Base-by-base conservation (phyloP, 192 early-diverging fungal genomes). In the Coemansia sp. region DNA sequence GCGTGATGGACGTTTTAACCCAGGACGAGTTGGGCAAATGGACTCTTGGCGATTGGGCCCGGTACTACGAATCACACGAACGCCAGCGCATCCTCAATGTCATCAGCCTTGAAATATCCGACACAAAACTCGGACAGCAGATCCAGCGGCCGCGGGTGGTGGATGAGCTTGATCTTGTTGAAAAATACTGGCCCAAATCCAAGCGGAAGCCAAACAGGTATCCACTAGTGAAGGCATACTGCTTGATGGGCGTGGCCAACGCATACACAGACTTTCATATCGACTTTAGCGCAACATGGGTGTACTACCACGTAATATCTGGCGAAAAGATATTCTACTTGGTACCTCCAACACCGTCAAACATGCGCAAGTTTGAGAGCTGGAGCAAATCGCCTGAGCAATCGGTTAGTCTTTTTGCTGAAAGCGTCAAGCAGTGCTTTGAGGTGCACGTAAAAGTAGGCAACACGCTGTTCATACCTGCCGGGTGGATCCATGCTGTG, bases 401-500 rank as follows among this genome's bases (percentile, higher is more conserved):
- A 61, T 57, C 68, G 0, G 69, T 74, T 44, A 75, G 59, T 14
- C 92, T 98, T 72, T 85, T 98, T 58, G 93, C 87, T 0, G 95
- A 95, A 62, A 81, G 85, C 59, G 93, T 94, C 22, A 85, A 86
- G 59, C 82, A 89, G 44, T 93, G 92, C 58, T 85, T 89, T 55
- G 85, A 87, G 61, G 90, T 96, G 9, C 82, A 84, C 3, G 70
- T 98, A 2, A 55, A 74, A 23, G 84, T 92, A 15, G 91, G 92
- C 6, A 91, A 95, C 69, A 98, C 95, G 17, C 83, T 91, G 88
- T 92, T 95, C 42, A 94, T 97, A 52, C 95, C 95, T 19, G 88
- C 93, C 7, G 95, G 95, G 31, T 97, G 95, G 95, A 95, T 98
- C 62, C 95, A 98, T 68, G 90, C 95, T 1, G 94, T 96, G 7